Base-by-base conservation (phyloP, 805 yeast species). In the Grigorovia jiainica region DNA sequence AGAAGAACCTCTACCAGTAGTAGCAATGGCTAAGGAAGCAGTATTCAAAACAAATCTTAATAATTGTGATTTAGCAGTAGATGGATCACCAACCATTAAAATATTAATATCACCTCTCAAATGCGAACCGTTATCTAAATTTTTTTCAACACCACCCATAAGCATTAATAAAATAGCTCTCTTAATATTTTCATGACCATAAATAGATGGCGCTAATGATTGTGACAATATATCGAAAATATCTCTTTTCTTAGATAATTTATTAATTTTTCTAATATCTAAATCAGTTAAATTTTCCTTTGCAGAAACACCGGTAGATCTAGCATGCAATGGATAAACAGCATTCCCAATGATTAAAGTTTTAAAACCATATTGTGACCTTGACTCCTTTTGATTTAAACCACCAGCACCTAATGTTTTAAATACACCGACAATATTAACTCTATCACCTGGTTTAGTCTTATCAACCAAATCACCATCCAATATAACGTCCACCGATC, bases 1-100 rank as follows among this genome's bases (percentile, higher is more conserved):
- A 1, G 97, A 89, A n/a, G 97, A 90, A 48, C 98, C 98, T 63
- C 95, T 79, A 70, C 98, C 98, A 0, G 98, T 92, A 1, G 98
- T 92, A 21, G 97, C 97, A 52, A 92, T 87, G 3, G 97, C 97
- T 52, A 92, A 70, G 1, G 95, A 72, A 1, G 98, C 98, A 1
- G 97, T 90, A 60, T 90, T 92, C 47, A 92, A 71, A 16, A 92
- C 97, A 58, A 92, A 90, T 50, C 97, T 75, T 48, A 92, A 73
- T 69, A 92, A 80, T 67, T 92, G 98, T 4, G 97, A 89, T 63
- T 92, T 92, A 20, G 98, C 97, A 15, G 98, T 92, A 7, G 97
- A 87, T 11, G 98, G 98, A 63, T 92, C 98, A 66, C 98, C 98
- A 32, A 92, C 97, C 95, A 92, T 84, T 40, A 92, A 70, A 42